A percentile compares a stretch with the other conserved stretches of the same genome.
phyloP scores from a whole-genome alignment of 2,329 filamentous ascomycete genomes.

The Aureobasidium pullulans region DNA sequence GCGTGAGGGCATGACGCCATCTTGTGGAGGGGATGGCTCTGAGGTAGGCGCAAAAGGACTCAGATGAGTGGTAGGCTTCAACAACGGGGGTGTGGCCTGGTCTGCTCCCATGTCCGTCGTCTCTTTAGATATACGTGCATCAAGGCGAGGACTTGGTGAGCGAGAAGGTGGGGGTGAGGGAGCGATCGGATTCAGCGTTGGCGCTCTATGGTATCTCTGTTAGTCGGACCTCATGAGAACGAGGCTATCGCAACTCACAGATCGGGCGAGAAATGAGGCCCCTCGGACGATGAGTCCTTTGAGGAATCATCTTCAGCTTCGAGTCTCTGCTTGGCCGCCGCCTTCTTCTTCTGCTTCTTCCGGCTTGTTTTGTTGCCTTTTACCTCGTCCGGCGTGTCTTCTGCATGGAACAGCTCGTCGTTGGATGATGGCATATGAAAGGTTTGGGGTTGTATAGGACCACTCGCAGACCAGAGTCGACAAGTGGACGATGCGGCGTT shows the following conservation, averaged over 20 bases:
- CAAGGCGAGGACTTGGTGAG: background rate
- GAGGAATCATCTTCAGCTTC: conserved; percentile 10
- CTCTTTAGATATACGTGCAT: background rate
- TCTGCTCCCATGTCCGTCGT: background rate
- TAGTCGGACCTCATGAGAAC: background rate
- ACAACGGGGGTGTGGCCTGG: background rate
- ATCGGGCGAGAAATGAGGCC: conserved; percentile 12
- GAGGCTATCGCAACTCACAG: conserved; percentile 8
- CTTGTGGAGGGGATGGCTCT: conserved; percentile 11
- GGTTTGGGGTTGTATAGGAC: background rate
- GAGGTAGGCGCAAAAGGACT: background rate
- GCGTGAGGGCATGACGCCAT: conserved; percentile 10
- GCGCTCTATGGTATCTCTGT: conserved; percentile 1
- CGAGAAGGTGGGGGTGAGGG: conserved; percentile 12
- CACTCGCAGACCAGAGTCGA: conserved; percentile 8
- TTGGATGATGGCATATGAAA: conserved; percentile 17
- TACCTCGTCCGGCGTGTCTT: conserved; percentile 16
- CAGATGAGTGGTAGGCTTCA: background rate
- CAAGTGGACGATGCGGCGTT: background rate
- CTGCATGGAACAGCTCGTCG: conserved; percentile 16
- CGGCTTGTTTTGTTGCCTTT: conserved; percentile 11
- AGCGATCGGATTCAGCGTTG: conserved; percentile 1
- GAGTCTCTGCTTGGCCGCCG: conserved; percentile 14
- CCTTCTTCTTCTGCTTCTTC: conserved; percentile 17
- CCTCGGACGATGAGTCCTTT: conserved; percentile 15